Evolutionary conservation across 108 stramenopile genomes (phyloP).

Genomic region (Chaetoceros tenuissimus): DNA sequence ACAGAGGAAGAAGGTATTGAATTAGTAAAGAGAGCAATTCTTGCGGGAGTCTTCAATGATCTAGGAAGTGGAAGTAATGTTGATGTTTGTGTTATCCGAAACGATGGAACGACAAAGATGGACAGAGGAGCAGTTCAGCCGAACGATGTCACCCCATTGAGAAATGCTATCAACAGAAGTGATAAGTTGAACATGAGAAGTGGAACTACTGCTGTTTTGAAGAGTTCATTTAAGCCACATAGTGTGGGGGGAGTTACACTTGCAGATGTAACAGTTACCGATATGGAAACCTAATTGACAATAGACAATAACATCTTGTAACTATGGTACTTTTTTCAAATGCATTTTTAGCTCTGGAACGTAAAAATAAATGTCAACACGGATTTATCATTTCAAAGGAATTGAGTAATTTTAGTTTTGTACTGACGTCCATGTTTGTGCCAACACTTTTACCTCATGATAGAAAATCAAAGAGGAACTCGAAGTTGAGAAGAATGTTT

Average conservation of each 20-base stretch:
- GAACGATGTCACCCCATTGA: slow-evolving; percentile 60
- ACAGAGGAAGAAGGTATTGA: slow-evolving; percentile 86
- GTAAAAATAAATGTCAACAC: too few species aligned
- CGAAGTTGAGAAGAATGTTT: too few species aligned
- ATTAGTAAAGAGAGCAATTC: slow-evolving; percentile 88
- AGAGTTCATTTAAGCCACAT: slow-evolving; percentile 39
- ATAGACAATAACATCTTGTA: too few species aligned
- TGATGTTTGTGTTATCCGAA: slow-evolving; percentile 91
- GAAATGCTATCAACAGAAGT: slow-evolving; percentile 47
- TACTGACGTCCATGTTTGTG: too few species aligned
- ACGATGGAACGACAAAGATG: slow-evolving; percentile 53
- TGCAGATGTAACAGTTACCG: slow-evolving; percentile 50
- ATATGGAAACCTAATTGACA: slow-evolving; percentile 37
- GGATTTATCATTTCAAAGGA: too few species aligned
- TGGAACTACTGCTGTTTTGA: slow-evolving; percentile 74
- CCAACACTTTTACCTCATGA: too few species aligned
- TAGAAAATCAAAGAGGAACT: too few species aligned
- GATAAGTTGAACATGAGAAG: slow-evolving; percentile 47
- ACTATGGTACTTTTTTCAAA: too few species aligned
- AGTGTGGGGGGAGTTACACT: slow-evolving; percentile 30
- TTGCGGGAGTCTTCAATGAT: slow-evolving; percentile 97
- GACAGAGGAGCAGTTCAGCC: slow-evolving; percentile 68
- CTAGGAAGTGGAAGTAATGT: slow-evolving; percentile 91
- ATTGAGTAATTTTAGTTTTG: too few species aligned
- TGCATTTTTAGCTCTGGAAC: too few species aligned